Evolutionary conservation across 164 flowering plant species (phyloP), one percentile per base, ranked within the genome.

Genomic region (Umbellularia californica): DNA sequence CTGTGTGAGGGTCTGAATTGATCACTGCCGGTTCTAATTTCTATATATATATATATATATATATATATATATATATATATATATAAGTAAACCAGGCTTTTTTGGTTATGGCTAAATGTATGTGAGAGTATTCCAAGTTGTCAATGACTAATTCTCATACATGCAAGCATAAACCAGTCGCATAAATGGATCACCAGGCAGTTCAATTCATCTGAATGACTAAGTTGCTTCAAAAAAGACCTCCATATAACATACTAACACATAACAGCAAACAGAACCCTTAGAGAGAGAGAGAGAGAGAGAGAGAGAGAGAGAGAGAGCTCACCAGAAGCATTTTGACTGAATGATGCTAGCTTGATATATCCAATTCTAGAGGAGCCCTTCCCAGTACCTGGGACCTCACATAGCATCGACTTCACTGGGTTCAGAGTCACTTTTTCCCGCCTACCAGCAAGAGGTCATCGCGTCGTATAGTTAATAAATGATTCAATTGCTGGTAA

Each of bases 241-340:
- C 69, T 67, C 41, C 69, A 30, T 4, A 20, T 7, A 68, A 6
- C 51, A 51, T 27, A 58, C 84, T 77, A 73, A 58, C 28, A n/a
- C 11, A 35, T 17, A 71, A 71, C 12, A 64, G 74, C 47, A 13
- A 71, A 71, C 12, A 64, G 74, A n/a, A n/a, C n/a, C n/a, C n/a
- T n/a, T n/a, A 41, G 9, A 41, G 9, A 41, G 0, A 9, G 47
- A 25, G 27, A 25, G 27, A 25, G 27, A 25, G 27, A 25, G 27
- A 25, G 27, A 25, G 27, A 25, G 47, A 35, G 10, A 35, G 47
- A 35, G 47, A 35, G 47, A 41, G 47, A 41, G 47, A 7, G 47
- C 87, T 79, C 79, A 91, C 96, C 84, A 35, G 98, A 90, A 81
- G 99, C 92, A 84, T 92, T 92, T 85, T 88, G 94, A 77, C 86